These are phyloP conservation scores for Aspergillus clavatus DNA, from an alignment of 2,329 filamentous ascomycete species.

Conservation along the genomic window DNA sequence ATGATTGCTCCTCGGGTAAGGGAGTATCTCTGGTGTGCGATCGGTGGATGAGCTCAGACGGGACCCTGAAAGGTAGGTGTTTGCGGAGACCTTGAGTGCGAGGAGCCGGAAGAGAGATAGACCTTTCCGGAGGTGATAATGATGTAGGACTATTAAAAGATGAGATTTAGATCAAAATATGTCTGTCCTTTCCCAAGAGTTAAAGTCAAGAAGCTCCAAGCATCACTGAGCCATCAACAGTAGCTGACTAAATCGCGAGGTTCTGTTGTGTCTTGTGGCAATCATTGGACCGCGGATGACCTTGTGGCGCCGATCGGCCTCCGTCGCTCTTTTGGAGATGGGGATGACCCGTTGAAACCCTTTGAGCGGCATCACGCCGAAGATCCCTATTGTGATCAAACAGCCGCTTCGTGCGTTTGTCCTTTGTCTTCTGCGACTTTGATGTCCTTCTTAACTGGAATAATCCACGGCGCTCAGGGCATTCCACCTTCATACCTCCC, in stretches of 20 bases:
- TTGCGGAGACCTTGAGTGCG: background rate
- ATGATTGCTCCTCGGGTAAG: constrained; percentile 34
- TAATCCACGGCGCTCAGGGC: background rate
- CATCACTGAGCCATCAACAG: no score
- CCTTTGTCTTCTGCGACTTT: background rate
- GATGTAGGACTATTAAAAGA: background rate
- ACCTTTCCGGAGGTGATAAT: background rate
- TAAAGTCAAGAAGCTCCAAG: background rate
- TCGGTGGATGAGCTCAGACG: background rate
- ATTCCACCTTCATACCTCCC: background rate
- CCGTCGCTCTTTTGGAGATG: background rate
- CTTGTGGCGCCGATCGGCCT: constrained; percentile 16
- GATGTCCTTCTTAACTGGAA: background rate
- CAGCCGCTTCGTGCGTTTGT: background rate
- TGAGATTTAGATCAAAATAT: background rate
- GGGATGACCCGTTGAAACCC: background rate
- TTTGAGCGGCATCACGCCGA: background rate
- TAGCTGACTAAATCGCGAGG: constrained; percentile 21
- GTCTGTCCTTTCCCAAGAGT: background rate
- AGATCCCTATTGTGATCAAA: background rate
- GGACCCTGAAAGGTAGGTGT: background rate
- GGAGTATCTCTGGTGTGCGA: background rate
- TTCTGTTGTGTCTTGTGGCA: constrained; percentile 8
- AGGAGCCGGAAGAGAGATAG: background rate
- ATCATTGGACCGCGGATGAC: constrained; percentile 14